Evolutionary conservation across 2,329 filamentous ascomycete species (phyloP), one percentile per base, ranked within the genome.

Genomic region (Bipolaris sorokiniana): DNA sequence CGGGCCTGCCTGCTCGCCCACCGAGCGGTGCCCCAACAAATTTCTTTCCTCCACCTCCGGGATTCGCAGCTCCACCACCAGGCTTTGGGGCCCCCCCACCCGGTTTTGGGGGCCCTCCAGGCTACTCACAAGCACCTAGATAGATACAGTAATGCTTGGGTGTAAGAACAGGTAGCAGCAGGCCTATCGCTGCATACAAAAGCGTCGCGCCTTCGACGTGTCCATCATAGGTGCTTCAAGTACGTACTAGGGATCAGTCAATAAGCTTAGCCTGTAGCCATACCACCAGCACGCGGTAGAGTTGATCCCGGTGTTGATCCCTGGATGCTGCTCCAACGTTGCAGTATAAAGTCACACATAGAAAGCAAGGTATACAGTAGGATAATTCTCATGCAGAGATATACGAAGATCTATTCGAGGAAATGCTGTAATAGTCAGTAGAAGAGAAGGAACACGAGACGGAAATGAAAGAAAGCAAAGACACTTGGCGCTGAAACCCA

Each of bases 1-100:
- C 83, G 7, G 84, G 83, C 26, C 73, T 88, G 23, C 89, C 89
- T 37, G 87, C 88, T 55, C 81, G 89, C 37, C 89, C 89, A n/a
- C 89, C 89, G 3, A 88, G 88, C 40, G 89, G 88, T 9, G 88
- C 85, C 13, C 82, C 84, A 52, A 56, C 66, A 5, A 72, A 67
- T 54, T 70, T 64, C 54, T 71, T 64, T 26, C 64, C 68, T 26
- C 72, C 72, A 5, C 71, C 71, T 2, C 51, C 61, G 36, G 66
- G 68, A 3, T 70, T 52, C n/a, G 61, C 57, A 38, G 60, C 50
- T 34, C 59, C 68, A 15, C 61, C 69, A 7, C 66, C 62, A 46
- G 68, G 64, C 15, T 74, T 72, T 49, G 54, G 54, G 7, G 63
- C 60, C 10, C 66, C 60, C 9, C 66, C 64, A 7, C 66, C 63